These are phyloP conservation scores for Chaetomiaceae sp. DNA, from an alignment of 2,329 filamentous ascomycete species.

Conservation along the genomic window DNA sequence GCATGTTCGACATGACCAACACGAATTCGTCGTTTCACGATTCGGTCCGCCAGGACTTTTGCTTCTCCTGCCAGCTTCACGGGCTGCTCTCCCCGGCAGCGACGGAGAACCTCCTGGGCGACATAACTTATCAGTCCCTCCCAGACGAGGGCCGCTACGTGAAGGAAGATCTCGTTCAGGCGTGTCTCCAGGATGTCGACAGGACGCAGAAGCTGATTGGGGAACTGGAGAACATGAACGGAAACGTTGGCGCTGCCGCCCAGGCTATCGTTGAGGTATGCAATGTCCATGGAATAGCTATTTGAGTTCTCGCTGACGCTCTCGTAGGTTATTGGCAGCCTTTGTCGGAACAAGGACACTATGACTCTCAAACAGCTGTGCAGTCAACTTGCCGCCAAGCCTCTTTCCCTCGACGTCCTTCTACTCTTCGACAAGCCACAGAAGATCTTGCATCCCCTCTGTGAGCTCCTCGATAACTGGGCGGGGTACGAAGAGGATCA, in stretches of 20 bases:
- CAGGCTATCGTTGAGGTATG: slow-evolving; percentile 67
- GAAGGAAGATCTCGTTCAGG: slow-evolving; percentile 72
- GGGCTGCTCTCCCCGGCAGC: slow-evolving; percentile 73
- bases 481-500: slow-evolving; percentile 72
- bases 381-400: slow-evolving; percentile 65
- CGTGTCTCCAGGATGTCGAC: slow-evolving; percentile 72
- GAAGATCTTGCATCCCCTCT: slow-evolving; percentile 67
- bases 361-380: slow-evolving; percentile 75
- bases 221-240: slow-evolving; percentile 84
- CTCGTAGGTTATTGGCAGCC: slow-evolving; percentile 57
- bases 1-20: slow-evolving; percentile 56
- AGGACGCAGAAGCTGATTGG: slow-evolving; percentile 70
- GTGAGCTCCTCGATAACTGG: slow-evolving; percentile 73
- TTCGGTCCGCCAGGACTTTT: slow-evolving; percentile 65
- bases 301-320: neutral
- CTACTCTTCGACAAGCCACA: slow-evolving; percentile 68
- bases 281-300: too few relatives aligned
- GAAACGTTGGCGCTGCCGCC: slow-evolving; percentile 82
- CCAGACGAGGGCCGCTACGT: slow-evolving; percentile 69
- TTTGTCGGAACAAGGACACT: slow-evolving; percentile 70
- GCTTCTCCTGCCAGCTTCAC: slow-evolving; percentile 86
- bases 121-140: slow-evolving; percentile 74
- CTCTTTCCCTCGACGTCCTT: slow-evolving; percentile 67
- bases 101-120: slow-evolving; percentile 75
- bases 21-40: slow-evolving; percentile 54